Conservation (phyloP, 2,329 filamentous ascomycete species). For the Botryotinia convoluta region DNA sequence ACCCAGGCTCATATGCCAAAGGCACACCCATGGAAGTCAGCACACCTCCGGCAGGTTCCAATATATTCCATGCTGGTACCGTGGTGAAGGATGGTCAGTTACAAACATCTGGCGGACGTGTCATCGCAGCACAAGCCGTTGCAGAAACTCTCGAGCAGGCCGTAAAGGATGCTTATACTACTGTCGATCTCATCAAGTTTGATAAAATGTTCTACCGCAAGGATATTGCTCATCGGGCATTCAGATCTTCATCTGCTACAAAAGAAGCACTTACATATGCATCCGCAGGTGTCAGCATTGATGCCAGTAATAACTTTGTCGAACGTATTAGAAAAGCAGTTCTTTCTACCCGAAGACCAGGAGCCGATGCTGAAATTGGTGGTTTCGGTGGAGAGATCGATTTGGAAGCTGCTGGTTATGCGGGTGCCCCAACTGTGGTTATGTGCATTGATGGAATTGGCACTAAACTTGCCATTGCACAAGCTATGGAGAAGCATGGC, state of each 20-base stretch:
- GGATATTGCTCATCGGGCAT: constrained; percentile 81
- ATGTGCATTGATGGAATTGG: constrained; percentile 94
- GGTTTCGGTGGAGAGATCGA: constrained; percentile 91
- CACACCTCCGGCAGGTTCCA: constrained; percentile 50
- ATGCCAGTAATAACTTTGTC: constrained; percentile 90
- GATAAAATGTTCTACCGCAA: constrained; percentile 59
- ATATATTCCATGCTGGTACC: constrained; percentile 94
- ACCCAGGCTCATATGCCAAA: constrained; percentile 83
- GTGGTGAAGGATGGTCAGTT: constrained; percentile 61
- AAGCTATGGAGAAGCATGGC: constrained; percentile 83
- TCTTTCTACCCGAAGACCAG: constrained; percentile 77
- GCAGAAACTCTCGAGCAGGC: constrained; percentile 75
- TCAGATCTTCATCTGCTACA: constrained; percentile 44
- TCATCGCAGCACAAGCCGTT: constrained; percentile 87
- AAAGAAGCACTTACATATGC: constrained; percentile 77
- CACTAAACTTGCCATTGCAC: constrained; percentile 95
- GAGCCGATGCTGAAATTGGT: constrained; percentile 79
- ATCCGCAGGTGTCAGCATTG: constrained; percentile 88
- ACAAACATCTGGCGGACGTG: constrained; percentile 79
- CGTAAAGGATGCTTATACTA: constrained; percentile 82
- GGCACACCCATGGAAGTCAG: constrained; percentile 60
- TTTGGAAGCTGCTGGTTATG: constrained; percentile 70
- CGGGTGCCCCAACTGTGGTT: constrained; percentile 76
- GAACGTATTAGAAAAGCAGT: constrained; percentile 88
- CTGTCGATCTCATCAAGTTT: constrained; percentile 76